These are phyloP conservation scores for Psilocybe sp. DNA, from an alignment of 768 basidiomycete species.

Conservation along the genomic window DNA sequence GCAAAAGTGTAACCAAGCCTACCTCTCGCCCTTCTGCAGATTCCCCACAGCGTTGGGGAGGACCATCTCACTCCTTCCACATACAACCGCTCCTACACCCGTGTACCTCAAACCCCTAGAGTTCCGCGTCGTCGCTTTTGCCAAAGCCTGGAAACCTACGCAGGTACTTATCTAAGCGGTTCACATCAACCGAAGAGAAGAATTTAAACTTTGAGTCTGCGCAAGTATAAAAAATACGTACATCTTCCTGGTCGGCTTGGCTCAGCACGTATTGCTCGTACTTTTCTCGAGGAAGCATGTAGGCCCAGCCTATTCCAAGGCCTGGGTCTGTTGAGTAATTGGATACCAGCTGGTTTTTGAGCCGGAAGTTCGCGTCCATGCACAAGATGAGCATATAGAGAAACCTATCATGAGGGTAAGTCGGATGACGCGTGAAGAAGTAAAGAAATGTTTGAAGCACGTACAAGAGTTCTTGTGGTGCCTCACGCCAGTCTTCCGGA, in stretches of 20 bases:
- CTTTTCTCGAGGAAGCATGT: too few species aligned
- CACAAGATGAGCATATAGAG: slow-evolving; percentile 9
- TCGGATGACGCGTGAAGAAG: too few species aligned
- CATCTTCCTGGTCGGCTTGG: slow-evolving; percentile 5
- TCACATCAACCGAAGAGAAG: too few species aligned
- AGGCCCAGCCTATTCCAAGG: slow-evolving; percentile 11
- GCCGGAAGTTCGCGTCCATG: slow-evolving; percentile 12
- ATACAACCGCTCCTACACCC: slow-evolving; percentile 7
- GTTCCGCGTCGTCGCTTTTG: slow-evolving; percentile 5
- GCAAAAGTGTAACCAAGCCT: too few species aligned
- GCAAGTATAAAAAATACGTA: too few species aligned
- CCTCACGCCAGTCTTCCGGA: slow-evolving; percentile 13
- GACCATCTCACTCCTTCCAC: slow-evolving; percentile 10
- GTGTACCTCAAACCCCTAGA: slow-evolving; percentile 10
- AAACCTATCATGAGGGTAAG: slow-evolving; percentile 4
- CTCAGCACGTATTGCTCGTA: too few species aligned
- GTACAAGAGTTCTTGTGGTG: neutral
- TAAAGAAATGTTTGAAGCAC: too few species aligned
- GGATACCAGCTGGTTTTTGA: slow-evolving; percentile 9
- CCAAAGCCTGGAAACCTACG: slow-evolving; percentile 12
- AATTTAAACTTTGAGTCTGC: too few species aligned
- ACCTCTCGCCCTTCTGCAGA: slow-evolving; percentile 30
- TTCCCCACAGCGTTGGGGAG: slow-evolving; percentile 18
- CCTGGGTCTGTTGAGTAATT: slow-evolving; percentile 10
- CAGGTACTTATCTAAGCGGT: slow-evolving; percentile 11